Evolutionary conservation across 495 filamentous ascomycete species (phyloP).

Genomic region (Penicillium macrosclerotiorum): DNA sequence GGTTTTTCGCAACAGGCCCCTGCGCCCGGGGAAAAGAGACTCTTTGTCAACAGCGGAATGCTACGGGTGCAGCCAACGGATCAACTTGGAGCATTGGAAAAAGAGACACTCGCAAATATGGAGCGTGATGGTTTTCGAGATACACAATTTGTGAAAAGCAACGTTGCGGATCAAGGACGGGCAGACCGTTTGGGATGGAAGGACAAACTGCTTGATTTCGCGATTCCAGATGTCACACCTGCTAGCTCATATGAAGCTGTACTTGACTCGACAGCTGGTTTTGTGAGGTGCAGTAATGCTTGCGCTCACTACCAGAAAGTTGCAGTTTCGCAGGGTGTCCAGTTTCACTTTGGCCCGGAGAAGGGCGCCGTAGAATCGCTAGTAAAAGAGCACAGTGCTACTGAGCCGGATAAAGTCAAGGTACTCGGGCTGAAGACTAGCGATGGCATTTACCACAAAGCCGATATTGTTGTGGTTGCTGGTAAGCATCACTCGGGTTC

Average conservation of each 20-base stretch:
- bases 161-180: slow-evolving; percentile 12
- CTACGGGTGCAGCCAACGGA: slow-evolving; percentile 14
- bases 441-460: slow-evolving; percentile 9
- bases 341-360: slow-evolving; percentile 14
- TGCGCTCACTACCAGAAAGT: slow-evolving; percentile 15
- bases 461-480: slow-evolving; percentile 14
- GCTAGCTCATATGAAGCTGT: slow-evolving; percentile 10
- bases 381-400: slow-evolving; percentile 3
- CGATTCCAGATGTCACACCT: slow-evolving; percentile 8
- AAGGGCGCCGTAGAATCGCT: slow-evolving; percentile 9
- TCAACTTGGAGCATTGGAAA: slow-evolving; percentile 6
- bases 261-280: slow-evolving; percentile 15
- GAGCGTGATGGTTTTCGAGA: slow-evolving; percentile 16
- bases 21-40: neutral
- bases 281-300: slow-evolving; percentile 16
- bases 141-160: slow-evolving; percentile 17
- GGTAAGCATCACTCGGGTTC: slow-evolving; percentile 4
- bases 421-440: slow-evolving; percentile 8
- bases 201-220: slow-evolving; percentile 13
- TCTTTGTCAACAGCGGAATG: slow-evolving; percentile 18
- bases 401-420: slow-evolving; percentile 17
- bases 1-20: neutral
- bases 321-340: slow-evolving; percentile 10
- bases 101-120: slow-evolving; percentile 15
- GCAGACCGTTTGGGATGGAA: slow-evolving; percentile 12